Evolutionary conservation across 495 filamentous ascomycete genomes (phyloP).

Genomic region (Lasiosphaeria ovina): DNA sequence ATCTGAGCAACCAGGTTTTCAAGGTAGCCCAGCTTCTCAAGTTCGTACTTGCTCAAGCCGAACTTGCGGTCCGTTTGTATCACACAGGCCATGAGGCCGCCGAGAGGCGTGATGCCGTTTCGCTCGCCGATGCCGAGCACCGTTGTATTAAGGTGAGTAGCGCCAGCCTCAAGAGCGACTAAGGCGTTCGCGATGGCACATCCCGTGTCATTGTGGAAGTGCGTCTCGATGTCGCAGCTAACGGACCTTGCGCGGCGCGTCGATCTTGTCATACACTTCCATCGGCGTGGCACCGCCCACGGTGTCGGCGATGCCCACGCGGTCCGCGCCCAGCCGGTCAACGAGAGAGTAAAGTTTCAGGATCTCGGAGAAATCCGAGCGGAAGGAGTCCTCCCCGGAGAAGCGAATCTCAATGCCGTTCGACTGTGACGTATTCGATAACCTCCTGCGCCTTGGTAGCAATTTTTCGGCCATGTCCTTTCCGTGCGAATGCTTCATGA

Average conservation of each 20-base stretch:
- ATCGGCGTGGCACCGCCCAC: conserved; percentile 71
- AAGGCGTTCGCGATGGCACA: conserved; percentile 74
- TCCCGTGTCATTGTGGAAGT: conserved; percentile 73
- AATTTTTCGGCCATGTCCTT: conserved; percentile 56
- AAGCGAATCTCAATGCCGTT: conserved; percentile 71
- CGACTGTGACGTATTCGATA: conserved; percentile 82
- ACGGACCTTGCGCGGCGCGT: conserved; percentile 68
- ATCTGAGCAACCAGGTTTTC: neutral
- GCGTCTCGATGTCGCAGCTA: conserved; percentile 56
- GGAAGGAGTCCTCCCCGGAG: conserved; percentile 74
- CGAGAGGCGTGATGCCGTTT: conserved; percentile 60
- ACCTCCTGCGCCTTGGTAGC: conserved; percentile 70
- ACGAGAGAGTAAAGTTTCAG: conserved; percentile 51
- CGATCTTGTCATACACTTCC: conserved; percentile 79
- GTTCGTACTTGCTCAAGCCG: neutral
- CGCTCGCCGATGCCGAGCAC: conserved; percentile 58
- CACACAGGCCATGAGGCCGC: neutral
- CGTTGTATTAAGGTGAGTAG: conserved; percentile 48
- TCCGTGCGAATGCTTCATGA: conserved; percentile 83
- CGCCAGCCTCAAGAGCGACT: conserved; percentile 66
- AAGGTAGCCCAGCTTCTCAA: neutral
- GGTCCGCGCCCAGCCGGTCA: conserved; percentile 70
- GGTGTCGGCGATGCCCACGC: conserved; percentile 76
- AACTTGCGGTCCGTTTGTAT: neutral
- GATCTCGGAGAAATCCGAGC: conserved; percentile 69